Evolutionary conservation across 257 asterid genomes (phyloP).

Genomic region (Lantana camara): DNA sequence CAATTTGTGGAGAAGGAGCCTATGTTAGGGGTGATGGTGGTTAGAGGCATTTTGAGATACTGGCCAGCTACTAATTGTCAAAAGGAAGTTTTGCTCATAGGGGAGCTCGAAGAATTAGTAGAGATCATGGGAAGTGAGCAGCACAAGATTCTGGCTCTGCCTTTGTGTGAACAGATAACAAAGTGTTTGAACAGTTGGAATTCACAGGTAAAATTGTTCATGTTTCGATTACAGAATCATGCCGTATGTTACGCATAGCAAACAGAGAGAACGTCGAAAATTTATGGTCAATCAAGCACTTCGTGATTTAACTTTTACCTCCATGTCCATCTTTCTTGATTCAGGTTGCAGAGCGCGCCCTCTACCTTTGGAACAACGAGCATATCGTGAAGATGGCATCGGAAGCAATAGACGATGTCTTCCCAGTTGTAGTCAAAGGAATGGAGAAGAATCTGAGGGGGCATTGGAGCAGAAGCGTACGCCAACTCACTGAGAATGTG

Average conservation of each 20-base stretch:
- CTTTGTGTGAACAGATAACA: conserved; percentile 61
- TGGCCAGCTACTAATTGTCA: conserved; percentile 79
- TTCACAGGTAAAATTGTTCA: conserved; percentile 59
- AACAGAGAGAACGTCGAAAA: too few species aligned
- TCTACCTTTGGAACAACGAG: conserved; percentile 86
- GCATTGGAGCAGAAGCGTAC: conserved; percentile 77
- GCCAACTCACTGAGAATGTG: conserved; percentile 67
- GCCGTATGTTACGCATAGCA: too few species aligned
- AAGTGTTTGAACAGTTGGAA: conserved; percentile 73
- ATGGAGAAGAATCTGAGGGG: conserved; percentile 66
- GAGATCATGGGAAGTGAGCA: conserved; percentile 48
- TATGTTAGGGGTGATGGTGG: conserved; percentile 52
- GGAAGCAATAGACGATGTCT: conserved; percentile 53
- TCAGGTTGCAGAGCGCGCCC: conserved; percentile 88
- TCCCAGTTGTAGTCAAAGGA: conserved; percentile 61
- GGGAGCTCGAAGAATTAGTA: conserved; percentile 74
- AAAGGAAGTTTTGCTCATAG: conserved; percentile 75
- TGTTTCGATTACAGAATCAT: too few species aligned
- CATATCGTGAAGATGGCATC: conserved; percentile 76
- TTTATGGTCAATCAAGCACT: background rate
- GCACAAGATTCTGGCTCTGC: conserved; percentile 54
- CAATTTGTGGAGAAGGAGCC: conserved; percentile 81
- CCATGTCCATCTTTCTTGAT: background rate
- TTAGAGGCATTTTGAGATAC: conserved; percentile 57
- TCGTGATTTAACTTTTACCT: background rate